Evolutionary conservation across 768 basidiomycete species (phyloP).

Genomic region (Auricularia auricula-judae): DNA sequence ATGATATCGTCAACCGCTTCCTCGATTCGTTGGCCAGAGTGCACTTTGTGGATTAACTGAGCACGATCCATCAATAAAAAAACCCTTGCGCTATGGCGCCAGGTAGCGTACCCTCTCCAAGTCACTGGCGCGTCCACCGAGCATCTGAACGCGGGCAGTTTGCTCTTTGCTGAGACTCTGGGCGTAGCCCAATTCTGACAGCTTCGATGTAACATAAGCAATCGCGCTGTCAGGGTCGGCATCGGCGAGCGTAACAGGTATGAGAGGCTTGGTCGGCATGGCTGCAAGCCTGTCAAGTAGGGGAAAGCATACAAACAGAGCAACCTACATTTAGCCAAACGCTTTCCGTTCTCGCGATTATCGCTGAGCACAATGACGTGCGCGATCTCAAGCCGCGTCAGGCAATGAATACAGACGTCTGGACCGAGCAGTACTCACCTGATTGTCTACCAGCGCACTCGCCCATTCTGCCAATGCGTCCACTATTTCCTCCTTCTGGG

Average conservation of each 20-base stretch:
- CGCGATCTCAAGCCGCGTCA: conserved; percentile 44
- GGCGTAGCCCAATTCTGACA: conserved; percentile 38
- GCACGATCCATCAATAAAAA: not conserved
- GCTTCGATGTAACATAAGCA: conserved; percentile 69
- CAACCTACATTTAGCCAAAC: conserved; percentile 45
- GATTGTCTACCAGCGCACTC: conserved; percentile 67
- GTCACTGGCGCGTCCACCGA: conserved; percentile 88
- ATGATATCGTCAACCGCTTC: conserved; percentile 91
- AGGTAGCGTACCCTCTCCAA: conserved; percentile 58
- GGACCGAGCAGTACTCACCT: conserved; percentile 30
- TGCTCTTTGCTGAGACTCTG: conserved; percentile 45
- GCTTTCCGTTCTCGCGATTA: conserved; percentile 76
- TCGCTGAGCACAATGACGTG: conserved; percentile 89
- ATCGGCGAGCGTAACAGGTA: conserved; percentile 68
- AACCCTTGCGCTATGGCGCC: not conserved
- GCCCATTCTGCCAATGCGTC: conserved; percentile 76
- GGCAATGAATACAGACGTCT: not conserved
- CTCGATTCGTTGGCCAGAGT: conserved; percentile 55
- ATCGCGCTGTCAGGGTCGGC: conserved; percentile 75
- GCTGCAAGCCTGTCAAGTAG: conserved; percentile 31
- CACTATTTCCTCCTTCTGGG: conserved; percentile 58
- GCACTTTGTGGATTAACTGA: conserved; percentile 78
- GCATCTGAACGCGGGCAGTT: conserved; percentile 46
- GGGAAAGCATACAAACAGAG: not conserved
- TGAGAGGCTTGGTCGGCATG: conserved; percentile 74